Base-by-base conservation (phyloP, 1,284 basidiomycete species). In the Ustilago cynodontis region DNA sequence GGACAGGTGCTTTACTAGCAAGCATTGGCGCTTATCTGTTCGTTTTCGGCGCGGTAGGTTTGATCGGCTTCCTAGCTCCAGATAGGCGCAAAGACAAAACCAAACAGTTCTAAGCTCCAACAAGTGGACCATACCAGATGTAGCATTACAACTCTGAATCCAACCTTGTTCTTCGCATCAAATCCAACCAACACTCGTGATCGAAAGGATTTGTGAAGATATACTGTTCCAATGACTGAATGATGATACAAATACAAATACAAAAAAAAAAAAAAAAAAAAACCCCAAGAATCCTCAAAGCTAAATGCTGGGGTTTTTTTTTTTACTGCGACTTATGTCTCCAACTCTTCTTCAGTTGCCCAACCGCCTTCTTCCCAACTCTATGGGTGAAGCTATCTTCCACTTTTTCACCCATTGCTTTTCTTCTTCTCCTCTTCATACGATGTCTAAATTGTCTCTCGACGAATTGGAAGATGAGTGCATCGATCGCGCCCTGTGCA, bases 381-480 rank as follows among this genome's bases (percentile, higher is more conserved):
- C 59, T 26, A 2, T 59, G 33, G 0, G 54, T 51, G n/a, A 77
- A 52, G 28, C 65, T 62, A 20, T 77, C 75, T 22, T 60, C 35
- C 13, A 78, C 65, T 0, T 37, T 31, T 43, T 83, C 81, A 14
- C 81, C 81, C 55, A 78, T 69, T 18, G 80, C 81, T 26, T 60
- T 69, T 22, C 71, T 59, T 13, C 81, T 31, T 13, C 77, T 63
- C 41, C 77, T 26, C 71, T 81, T 83, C 74, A 83, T 77, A 2
- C 81, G 26, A 52, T 60, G 62, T 22, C 81, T 33, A 49, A 83
- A 83, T 28, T 80, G 76, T 1, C 74, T 51, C 63, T 83, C 81
- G 49, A 83, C 59, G 24, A 83, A 60, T 58, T 83, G 81, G 78
- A 83, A 83, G 68, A 83, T 80, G 37, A 83, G 26, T 2, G 80